Conservation (phyloP, 2,329 filamentous ascomycete genomes). For the Fusarium paranaense region DNA sequence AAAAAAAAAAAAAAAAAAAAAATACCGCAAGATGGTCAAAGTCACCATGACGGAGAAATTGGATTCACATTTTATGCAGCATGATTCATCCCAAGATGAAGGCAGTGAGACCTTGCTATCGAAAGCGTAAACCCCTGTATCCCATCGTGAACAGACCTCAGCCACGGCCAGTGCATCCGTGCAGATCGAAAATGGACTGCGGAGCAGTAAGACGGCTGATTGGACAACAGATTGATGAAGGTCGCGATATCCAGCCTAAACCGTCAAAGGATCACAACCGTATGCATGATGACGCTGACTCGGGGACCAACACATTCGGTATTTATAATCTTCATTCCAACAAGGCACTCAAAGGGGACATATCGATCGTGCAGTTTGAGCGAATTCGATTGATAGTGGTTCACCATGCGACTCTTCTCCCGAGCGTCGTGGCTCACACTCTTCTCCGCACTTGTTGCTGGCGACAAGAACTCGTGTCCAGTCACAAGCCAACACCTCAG, state of each 20-base stretch:
- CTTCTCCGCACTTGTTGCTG: background rate
- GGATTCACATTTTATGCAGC: background rate
- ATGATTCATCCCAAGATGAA: background rate
- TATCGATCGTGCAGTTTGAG: background rate
- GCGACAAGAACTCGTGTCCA: background rate
- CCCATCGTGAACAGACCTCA: background rate
- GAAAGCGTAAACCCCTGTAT: background rate
- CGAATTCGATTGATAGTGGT: background rate
- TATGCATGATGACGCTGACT: background rate
- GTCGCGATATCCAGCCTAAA: background rate
- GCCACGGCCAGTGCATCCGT: background rate
- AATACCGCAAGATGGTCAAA: background rate
- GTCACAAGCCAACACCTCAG: conserved; percentile 50
- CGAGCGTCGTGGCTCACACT: background rate
- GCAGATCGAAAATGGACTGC: background rate
- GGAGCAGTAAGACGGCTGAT: background rate
- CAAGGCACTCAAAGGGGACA: background rate
- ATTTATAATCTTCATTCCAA: background rate
- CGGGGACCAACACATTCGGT: no score
- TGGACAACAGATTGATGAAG: background rate
- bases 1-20: background rate
- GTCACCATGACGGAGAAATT: background rate
- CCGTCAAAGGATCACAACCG: background rate
- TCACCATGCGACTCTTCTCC: background rate
- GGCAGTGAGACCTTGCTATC: background rate